phyloP scores from a whole-genome alignment of 345 rosid species.

The Leavenworthia alabamica region DNA sequence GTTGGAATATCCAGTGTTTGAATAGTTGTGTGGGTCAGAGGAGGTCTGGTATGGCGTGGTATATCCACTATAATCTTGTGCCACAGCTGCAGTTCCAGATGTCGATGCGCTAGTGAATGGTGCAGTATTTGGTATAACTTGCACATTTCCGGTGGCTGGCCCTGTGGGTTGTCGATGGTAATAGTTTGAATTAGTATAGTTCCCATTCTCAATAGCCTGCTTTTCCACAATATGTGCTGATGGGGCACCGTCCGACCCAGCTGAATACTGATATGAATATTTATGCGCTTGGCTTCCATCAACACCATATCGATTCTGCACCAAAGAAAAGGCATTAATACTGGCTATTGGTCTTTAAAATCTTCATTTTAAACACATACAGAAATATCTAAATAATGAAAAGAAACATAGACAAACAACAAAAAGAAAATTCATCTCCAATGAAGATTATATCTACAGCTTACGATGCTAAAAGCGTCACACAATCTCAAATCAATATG shows the following conservation, averaged over 20 bases:
- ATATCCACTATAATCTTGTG: conserved; percentile 65
- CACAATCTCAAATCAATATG: not conserved
- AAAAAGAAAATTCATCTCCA: conserved; percentile 7
- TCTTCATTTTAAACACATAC: not conserved
- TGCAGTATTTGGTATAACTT: conserved; percentile 44
- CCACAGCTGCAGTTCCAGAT: conserved; percentile 45
- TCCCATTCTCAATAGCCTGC: conserved; percentile 50
- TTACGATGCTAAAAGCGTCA: conserved; percentile 1
- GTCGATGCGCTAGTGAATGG: conserved; percentile 52
- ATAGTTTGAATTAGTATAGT: conserved; percentile 40
- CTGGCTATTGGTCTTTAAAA: not conserved
- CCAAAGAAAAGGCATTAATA: not conserved
- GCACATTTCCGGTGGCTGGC: conserved; percentile 36
- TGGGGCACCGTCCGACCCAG: conserved; percentile 41
- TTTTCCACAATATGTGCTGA: conserved; percentile 46
- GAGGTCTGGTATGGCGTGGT: conserved; percentile 47
- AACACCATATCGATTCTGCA: conserved; percentile 52
- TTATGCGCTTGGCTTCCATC: conserved; percentile 60
- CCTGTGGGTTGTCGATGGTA: conserved; percentile 51
- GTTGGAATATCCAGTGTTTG: conserved; percentile 62
- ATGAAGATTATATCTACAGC: not conserved
- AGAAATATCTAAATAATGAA: not conserved
- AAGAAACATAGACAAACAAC: not conserved
- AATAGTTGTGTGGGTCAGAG: conserved; percentile 63
- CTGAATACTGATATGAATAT: conserved; percentile 42